Conservation (phyloP, 2,329 filamentous ascomycete genomes). For the Reticulascus tulasneorum region DNA sequence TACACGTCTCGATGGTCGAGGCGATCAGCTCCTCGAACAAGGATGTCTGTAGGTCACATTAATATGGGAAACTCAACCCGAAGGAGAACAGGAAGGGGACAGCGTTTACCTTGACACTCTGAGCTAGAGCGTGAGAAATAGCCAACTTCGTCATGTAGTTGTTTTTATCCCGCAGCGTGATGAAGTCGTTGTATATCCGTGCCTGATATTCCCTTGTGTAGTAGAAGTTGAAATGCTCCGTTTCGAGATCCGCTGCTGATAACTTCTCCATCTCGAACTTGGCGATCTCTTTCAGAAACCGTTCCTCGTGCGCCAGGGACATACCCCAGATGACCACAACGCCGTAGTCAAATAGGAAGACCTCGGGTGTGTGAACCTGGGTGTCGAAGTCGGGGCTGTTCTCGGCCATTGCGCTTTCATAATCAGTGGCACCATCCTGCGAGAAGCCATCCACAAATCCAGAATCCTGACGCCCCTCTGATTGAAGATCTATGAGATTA, state of each 20-base stretch:
- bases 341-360: constrained; percentile 96
- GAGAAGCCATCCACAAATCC: constrained; percentile 25
- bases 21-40: constrained; percentile 94
- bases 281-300: constrained; percentile 87
- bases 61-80: neutral
- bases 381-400: constrained; percentile 73
- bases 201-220: constrained; percentile 98
- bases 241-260: constrained; percentile 82
- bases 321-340: constrained; percentile 99
- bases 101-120: constrained; percentile 76
- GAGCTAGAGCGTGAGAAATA: constrained; percentile 90
- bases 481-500: constrained; percentile 60
- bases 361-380: constrained; percentile 83
- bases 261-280: constrained; percentile 94
- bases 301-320: constrained; percentile 81
- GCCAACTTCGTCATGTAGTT: constrained; percentile 98
- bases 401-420: constrained; percentile 30
- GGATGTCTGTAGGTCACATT: constrained; percentile 60
- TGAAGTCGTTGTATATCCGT: constrained; percentile 99
- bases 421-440: constrained; percentile 18
- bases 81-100: neutral
- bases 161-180: constrained; percentile 85
- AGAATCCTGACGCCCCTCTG: constrained; percentile 28
- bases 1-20: constrained; percentile 88
- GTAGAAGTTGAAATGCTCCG: constrained; percentile 99